Percentiles rank a stretch among this genome's conserved stretches.
phyloP scores from a whole-genome alignment of 164 flowering plant species.

The Nelumbo lutea region DNA sequence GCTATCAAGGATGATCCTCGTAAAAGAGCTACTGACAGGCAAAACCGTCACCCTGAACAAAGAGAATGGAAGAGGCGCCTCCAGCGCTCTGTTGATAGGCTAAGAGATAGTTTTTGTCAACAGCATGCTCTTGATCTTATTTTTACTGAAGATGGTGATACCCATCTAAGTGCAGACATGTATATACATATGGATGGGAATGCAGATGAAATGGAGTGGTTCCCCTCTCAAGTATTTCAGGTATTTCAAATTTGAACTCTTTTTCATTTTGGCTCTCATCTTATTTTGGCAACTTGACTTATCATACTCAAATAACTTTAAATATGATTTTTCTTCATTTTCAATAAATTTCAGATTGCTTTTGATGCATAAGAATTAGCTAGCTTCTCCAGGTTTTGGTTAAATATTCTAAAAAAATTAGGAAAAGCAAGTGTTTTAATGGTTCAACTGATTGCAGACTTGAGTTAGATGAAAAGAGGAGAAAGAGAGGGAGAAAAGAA shows the following conservation, averaged over 20 bases:
- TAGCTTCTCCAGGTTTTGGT: no score
- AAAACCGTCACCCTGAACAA: slow-evolving; percentile 87
- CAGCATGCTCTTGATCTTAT: slow-evolving; percentile 96
- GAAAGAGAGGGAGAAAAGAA: no score
- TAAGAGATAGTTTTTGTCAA: slow-evolving; percentile 82
- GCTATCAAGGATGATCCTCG: slow-evolving; percentile 49
- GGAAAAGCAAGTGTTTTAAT: no score
- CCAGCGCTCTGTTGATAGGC: slow-evolving; percentile 68
- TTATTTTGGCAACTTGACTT: not conserved
- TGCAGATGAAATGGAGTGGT: slow-evolving; percentile 74
- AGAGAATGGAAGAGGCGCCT: slow-evolving; percentile 93
- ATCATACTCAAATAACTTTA: not conserved
- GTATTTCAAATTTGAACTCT: slow-evolving; percentile 26
- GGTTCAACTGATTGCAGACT: no score
- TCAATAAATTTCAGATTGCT: no score
- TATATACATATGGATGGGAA: slow-evolving; percentile 75
- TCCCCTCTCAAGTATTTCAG: slow-evolving; percentile 93
- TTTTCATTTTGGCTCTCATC: not conserved
- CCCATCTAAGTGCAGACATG: slow-evolving; percentile 77
- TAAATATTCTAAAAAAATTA: no score
- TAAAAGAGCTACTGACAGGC: slow-evolving; percentile 60
- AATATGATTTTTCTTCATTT: no score
- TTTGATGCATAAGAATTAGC: no score
- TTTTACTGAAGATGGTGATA: slow-evolving; percentile 87
- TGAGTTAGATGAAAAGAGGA: no score